A percentile compares a stretch with the other conserved stretches of the same genome.
Evolutionary conservation across 2,329 filamentous ascomycete species (phyloP).

Genomic region (Amauroascus niger): DNA sequence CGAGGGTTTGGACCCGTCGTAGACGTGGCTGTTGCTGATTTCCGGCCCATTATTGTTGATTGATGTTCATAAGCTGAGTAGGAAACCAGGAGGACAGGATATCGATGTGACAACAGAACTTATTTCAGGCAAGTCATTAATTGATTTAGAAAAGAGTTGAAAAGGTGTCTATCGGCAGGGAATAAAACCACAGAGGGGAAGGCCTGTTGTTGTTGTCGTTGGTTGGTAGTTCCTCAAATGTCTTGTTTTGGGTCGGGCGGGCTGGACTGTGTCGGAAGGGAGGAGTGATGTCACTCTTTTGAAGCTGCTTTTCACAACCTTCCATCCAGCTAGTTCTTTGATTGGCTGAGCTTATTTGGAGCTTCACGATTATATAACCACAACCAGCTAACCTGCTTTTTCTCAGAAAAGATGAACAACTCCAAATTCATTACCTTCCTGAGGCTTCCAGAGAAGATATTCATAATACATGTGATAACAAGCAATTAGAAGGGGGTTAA

Average conservation of each 20-base stretch:
- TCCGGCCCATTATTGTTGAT: slow-evolving; percentile 12
- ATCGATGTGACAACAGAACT: neutral
- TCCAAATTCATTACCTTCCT: too few relatives aligned
- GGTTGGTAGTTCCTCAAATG: slow-evolving; percentile 13
- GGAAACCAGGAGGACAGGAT: neutral
- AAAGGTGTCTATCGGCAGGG: neutral
- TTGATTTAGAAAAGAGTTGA: neutral
- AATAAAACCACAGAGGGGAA: neutral
- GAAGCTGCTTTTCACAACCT: too few relatives aligned
- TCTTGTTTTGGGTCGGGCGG: slow-evolving; percentile 2
- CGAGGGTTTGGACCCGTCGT: slow-evolving; percentile 17
- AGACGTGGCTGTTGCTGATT: slow-evolving; percentile 13
- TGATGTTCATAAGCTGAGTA: neutral
- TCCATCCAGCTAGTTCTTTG: too few relatives aligned
- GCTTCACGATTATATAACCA: too few relatives aligned
- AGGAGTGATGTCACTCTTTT: slow-evolving; percentile 9
- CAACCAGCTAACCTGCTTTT: too few relatives aligned
- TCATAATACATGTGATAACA: neutral
- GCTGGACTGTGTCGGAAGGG: neutral
- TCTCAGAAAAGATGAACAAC: too few relatives aligned
- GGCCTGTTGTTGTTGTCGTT: neutral
- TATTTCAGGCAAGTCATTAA: neutral
- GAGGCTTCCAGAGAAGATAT: too few relatives aligned
- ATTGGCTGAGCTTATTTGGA: slow-evolving; percentile 4
- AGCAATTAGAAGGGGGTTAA: too few relatives aligned